Base-by-base conservation (phyloP, 1,284 basidiomycete genomes). In the Ustilago cynodontis region DNA sequence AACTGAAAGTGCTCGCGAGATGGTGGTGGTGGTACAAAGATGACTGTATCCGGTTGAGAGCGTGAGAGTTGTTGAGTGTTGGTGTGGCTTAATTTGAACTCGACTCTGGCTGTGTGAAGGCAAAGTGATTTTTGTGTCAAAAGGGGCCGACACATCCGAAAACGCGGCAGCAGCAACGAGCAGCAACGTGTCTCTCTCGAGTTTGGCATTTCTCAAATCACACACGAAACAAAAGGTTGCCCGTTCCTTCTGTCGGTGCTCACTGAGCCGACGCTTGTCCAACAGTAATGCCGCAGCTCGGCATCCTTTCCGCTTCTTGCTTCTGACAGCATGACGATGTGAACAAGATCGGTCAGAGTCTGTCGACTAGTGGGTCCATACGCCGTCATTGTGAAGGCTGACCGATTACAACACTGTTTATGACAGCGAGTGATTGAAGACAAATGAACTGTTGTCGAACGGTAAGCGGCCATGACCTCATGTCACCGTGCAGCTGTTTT, bases 141-240 rank as follows among this genome's bases (percentile, higher is more conserved):
- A n/a, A 3, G 50, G 28, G 26, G 39, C 63, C 63, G 63, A 50
- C 63, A 65, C 63, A 54, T 65, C 57, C 63, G 64, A 66, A 65
- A 66, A 33, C 52, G 35, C 52, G 52, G 41, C 20, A n/a, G n/a
- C n/a, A n/a, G n/a, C n/a, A n/a, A n/a, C n/a, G n/a, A n/a, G n/a
- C n/a, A 8, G 16, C 10, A 20, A 47, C 24, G 45, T 26, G 45
- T 26, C 45, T 39, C 18, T 39, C n/a, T n/a, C n/a, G n/a, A 6
- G 14, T 39, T 39, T 39, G 37, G 37, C 37, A 33, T 33, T 33
- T 33, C n/a, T n/a, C n/a, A 33, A 33, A 33, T 33, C 24, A 22
- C 45, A 22, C 7, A 22, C n/a, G n/a, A n/a, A n/a, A n/a, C n/a
- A n/a, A n/a, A n/a, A n/a, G n/a, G 24, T 11, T 47, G 45, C 3